Base-by-base conservation (phyloP, 2,329 filamentous ascomycete species). In the Coleophoma crateriformis region DNA sequence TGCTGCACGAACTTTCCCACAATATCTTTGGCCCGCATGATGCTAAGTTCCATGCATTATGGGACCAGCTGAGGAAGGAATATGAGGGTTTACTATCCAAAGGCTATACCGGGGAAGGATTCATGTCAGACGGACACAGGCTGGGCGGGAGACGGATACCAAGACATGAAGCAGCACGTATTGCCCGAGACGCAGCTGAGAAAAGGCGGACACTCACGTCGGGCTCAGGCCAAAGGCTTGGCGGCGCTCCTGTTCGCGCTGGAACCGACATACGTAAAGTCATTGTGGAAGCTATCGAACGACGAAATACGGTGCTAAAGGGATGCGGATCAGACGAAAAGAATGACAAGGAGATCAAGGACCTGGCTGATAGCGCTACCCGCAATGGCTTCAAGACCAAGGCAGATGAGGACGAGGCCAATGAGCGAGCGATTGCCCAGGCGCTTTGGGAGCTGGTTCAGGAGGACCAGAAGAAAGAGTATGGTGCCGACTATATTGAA, bases 1-100 rank as follows among this genome's bases (percentile, higher is more conserved):
- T 97, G 83, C 81, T 97, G 17, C 92, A 97, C 65, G 92, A 97
- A 73, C 79, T 97, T 3, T 85, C 82, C n/a, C 92, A 97, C 63
- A 96, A 87, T 56, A 79, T 90, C 11, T 83, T 86, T 66, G 90
- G 89, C 0, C 88, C 88, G 2, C 92, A 97, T 65, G 83, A 96
- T 63, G 77, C 75, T 43, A 79, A 86, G 34, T 97, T 97, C 63
- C 83, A 96, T 58, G 84, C 84, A 0, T 73, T 96, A 5, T 96
- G 91, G 89, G 85, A 96, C 59, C 86, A 95, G 63, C 79, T 96
- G 4, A 83, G 92, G 17, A 88, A 92, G 50, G 91, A 96, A 68
- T 85, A 92, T 60, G 81, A 90, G 60, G 81, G 82, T 2, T 76
- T 96, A 7, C 63, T 84, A 11, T 72, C 82, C 51, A 94, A 92